Evolutionary conservation across 2,329 filamentous ascomycete genomes (phyloP).

Genomic region (Paecilomyces niveus): DNA sequence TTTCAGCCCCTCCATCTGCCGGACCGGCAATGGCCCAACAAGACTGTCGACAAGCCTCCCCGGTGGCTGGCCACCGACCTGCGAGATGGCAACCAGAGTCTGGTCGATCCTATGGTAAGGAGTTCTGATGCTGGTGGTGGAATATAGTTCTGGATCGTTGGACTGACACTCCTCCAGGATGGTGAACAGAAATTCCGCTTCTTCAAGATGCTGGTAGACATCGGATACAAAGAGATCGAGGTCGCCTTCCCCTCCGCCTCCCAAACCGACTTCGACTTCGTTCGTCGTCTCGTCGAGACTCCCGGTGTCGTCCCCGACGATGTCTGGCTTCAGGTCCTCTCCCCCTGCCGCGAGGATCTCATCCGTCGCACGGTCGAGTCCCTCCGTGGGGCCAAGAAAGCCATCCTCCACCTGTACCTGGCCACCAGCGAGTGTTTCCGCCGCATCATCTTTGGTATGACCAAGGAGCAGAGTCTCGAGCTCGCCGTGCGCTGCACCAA

Average conservation of each 20-base stretch:
- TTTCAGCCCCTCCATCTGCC: constrained; percentile 42
- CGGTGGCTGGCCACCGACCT: constrained; percentile 86
- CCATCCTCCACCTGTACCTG: constrained; percentile 90
- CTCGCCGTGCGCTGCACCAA: constrained; percentile 80
- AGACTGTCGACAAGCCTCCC: constrained; percentile 74
- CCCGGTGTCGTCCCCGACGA: constrained; percentile 78
- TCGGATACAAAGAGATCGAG: constrained; percentile 97
- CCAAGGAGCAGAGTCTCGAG: constrained; percentile 71
- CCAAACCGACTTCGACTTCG: constrained; percentile 95
- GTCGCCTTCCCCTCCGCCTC: constrained; percentile 93
- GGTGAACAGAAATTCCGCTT: constrained; percentile 92
- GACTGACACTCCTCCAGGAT: constrained; percentile 48
- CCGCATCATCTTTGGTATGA: constrained; percentile 80
- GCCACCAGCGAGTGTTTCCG: constrained; percentile 96
- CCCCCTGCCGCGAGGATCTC: constrained; percentile 84
- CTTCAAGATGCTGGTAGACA: constrained; percentile 86
- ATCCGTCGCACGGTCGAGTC: constrained; percentile 86
- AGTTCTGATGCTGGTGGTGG: constrained; percentile 1
- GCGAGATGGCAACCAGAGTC: constrained; percentile 88
- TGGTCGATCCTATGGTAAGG: constrained; percentile 84
- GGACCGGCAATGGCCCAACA: constrained; percentile 69
- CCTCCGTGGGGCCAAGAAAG: constrained; percentile 82
- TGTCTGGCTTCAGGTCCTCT: constrained; percentile 85
- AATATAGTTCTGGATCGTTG: not conserved
- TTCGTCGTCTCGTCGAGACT: constrained; percentile 75